These are phyloP conservation scores for Hymenoscyphus scutula DNA, from an alignment of 2,329 filamentous ascomycete species.

Conservation along the genomic window DNA sequence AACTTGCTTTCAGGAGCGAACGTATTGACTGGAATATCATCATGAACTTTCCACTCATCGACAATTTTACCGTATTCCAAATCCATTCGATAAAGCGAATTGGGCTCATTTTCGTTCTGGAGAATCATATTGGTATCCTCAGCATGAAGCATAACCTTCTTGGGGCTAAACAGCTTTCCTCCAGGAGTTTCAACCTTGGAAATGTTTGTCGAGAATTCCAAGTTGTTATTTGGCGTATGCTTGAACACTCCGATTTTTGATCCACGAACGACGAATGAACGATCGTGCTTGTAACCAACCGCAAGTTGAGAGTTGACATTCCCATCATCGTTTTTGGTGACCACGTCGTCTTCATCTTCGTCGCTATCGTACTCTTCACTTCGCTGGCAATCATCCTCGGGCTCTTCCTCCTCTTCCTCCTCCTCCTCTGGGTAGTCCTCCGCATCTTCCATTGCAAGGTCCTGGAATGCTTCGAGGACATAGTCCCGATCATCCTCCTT, in stretches of 20 bases:
- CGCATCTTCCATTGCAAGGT: conserved; percentile 85
- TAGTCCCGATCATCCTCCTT: conserved; percentile 94
- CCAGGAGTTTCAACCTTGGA: conserved; percentile 89
- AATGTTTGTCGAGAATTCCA: conserved; percentile 96
- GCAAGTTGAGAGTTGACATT: conserved; percentile 92
- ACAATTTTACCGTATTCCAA: conserved; percentile 96
- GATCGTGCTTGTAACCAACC: conserved; percentile 94
- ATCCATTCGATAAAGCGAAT: conserved; percentile 95
- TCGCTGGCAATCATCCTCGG: conserved; percentile 59
- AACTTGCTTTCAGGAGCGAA: conserved; percentile 98
- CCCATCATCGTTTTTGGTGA: conserved; percentile 66
- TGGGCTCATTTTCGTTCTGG: conserved; percentile 61
- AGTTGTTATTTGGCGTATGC: conserved; percentile 85
- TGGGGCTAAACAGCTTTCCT: conserved; percentile 86
- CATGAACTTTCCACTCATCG: conserved; percentile 97
- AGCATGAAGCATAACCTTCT: conserved; percentile 50
- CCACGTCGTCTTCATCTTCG: conserved; percentile 76
- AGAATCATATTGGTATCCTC: conserved; percentile 39
- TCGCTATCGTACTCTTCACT: conserved; percentile 74
- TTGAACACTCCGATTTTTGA: conserved; percentile 99
- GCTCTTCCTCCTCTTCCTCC: conserved; percentile 57
- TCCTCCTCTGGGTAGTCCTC: conserved; percentile 50
- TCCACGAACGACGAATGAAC: conserved; percentile 93
- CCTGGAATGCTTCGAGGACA: conserved; percentile 91
- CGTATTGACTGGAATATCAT: conserved; percentile 87